Evolutionary conservation across 257 asterid species (phyloP).

Genomic region (Primulina tabacum): DNA sequence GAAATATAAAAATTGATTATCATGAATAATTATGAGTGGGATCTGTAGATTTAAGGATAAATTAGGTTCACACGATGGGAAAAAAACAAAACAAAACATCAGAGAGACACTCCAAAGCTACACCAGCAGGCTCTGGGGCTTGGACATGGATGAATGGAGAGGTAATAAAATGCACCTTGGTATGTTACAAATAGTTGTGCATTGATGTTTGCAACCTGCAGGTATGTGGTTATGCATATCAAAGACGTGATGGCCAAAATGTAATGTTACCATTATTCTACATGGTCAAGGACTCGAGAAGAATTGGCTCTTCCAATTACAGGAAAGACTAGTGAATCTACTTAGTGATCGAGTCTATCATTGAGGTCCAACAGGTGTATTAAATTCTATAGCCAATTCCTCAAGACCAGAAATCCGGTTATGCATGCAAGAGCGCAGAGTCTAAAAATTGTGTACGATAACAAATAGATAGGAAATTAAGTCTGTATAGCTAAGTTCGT

Average conservation of each 20-base stretch:
- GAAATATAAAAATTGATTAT: too few relatives aligned
- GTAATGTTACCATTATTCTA: too few relatives aligned
- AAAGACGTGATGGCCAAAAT: too few relatives aligned
- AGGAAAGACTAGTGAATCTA: too few relatives aligned
- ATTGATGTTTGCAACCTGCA: too few relatives aligned
- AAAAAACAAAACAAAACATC: neutral
- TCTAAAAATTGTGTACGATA: neutral
- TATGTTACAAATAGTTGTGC: neutral
- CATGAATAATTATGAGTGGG: neutral
- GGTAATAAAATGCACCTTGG: neutral
- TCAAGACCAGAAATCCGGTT: neutral
- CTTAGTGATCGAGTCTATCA: neutral
- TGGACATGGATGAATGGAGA: neutral
- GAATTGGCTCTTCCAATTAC: neutral
- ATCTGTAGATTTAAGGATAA: neutral
- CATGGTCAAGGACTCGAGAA: neutral
- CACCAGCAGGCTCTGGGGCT: neutral
- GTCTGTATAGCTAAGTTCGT: slow-evolving; percentile 45
- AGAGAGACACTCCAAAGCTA: neutral
- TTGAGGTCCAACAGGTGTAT: neutral
- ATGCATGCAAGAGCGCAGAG: neutral
- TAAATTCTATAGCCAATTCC: neutral
- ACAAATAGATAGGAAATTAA: neutral
- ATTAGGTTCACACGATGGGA: neutral
- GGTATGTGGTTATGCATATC: too few relatives aligned